Percentiles rank a stretch among this genome's conserved stretches.
phyloP scores from a whole-genome alignment of 2,329 filamentous ascomycete species.

The Microdochium paspali region DNA sequence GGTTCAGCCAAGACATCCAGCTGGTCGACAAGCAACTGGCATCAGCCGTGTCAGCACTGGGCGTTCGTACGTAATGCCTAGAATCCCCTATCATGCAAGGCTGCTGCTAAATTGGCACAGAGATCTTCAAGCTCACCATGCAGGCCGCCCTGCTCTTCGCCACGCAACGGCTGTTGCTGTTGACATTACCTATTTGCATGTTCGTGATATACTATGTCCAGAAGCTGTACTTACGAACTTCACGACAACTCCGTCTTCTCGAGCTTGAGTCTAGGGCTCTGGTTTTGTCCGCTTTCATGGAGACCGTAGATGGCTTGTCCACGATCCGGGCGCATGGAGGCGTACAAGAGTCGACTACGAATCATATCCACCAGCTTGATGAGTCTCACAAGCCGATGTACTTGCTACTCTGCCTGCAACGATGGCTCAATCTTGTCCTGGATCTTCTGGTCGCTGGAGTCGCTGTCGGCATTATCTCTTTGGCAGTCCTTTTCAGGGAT shows the following conservation, averaged over 20 bases:
- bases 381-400: slow-evolving; percentile 39
- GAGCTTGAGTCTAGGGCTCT: slow-evolving; percentile 41
- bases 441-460: slow-evolving; percentile 34
- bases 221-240: slow-evolving; percentile 44
- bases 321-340: slow-evolving; percentile 42
- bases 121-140: slow-evolving; percentile 21
- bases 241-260: slow-evolving; percentile 41
- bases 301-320: slow-evolving; percentile 33
- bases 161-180: slow-evolving; percentile 26
- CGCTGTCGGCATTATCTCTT: slow-evolving; percentile 30
- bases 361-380: slow-evolving; percentile 27
- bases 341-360: slow-evolving; percentile 25
- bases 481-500: slow-evolving; percentile 21
- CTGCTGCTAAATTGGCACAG: background rate
- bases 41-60: slow-evolving; percentile 18
- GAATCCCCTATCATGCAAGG: slow-evolving; percentile 19
- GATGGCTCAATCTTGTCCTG: slow-evolving; percentile 37
- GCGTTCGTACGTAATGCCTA: slow-evolving; percentile 31
- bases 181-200: slow-evolving; percentile 28
- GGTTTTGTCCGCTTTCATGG: slow-evolving; percentile 40
- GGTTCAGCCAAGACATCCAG: slow-evolving; percentile 4
- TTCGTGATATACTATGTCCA: slow-evolving; percentile 34
- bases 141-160: slow-evolving; percentile 11
- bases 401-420: slow-evolving; percentile 35
- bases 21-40: slow-evolving; percentile 12